Evolutionary conservation across 345 rosid genomes (phyloP).

Genomic region (Gossypioides kirkii): DNA sequence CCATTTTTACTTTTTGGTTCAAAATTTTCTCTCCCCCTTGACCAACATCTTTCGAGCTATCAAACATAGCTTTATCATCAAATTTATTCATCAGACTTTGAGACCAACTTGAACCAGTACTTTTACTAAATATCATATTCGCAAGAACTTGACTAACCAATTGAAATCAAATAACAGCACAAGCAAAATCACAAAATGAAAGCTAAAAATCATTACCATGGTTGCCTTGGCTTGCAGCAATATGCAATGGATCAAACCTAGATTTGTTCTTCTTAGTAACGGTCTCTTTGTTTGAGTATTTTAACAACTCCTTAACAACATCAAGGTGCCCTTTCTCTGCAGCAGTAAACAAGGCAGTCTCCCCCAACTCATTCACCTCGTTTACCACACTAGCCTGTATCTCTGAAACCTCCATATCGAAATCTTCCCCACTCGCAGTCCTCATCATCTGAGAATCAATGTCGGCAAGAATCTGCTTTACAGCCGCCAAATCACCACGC

Average conservation of each 20-base stretch:
- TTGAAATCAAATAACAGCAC: not conserved
- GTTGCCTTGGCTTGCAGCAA: constrained; percentile 83
- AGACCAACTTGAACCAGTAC: not conserved
- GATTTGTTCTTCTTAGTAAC: constrained; percentile 70
- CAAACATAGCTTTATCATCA: not conserved
- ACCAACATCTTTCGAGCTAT: not conserved
- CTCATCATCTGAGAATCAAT: constrained; percentile 69
- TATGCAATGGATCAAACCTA: constrained; percentile 78
- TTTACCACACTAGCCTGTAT: constrained; percentile 75
- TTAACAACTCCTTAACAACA: constrained; percentile 78
- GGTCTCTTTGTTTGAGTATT: constrained; percentile 72
- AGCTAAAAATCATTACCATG: constrained; percentile 49
- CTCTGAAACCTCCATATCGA: constrained; percentile 73
- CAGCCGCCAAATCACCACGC: constrained; percentile 71
- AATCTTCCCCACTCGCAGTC: constrained; percentile 63
- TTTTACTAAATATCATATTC: not conserved
- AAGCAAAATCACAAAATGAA: not conserved
- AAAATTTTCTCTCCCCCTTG: not conserved
- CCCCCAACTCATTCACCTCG: constrained; percentile 92
- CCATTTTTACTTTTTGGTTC: not conserved
- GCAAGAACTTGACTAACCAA: not conserved
- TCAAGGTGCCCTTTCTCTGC: constrained; percentile 90
- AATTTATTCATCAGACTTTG: not conserved
- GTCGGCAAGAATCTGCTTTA: constrained; percentile 64
- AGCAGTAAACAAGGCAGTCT: constrained; percentile 81